Evolutionary conservation across 2,329 filamentous ascomycete species (phyloP).

Genomic region (Colletotrichum cuscutae): DNA sequence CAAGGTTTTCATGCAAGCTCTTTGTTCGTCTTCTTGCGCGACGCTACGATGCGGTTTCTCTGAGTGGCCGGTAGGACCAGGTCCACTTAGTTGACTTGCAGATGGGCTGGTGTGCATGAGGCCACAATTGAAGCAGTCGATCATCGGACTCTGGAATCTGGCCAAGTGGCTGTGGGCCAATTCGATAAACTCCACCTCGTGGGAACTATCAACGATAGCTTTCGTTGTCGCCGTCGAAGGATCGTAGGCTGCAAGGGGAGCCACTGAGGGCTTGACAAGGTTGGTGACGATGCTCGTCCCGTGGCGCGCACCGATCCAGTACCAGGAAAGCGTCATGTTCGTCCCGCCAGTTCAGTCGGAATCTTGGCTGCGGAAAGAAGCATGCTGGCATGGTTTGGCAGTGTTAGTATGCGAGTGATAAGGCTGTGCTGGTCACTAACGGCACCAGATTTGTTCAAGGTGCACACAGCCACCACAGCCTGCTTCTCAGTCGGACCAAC

Average conservation of each 20-base stretch:
- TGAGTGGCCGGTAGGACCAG: not conserved
- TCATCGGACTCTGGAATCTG: not conserved
- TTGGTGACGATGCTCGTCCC: not conserved
- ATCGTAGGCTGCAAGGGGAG: conserved; percentile 27
- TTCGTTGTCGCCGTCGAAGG: conserved; percentile 10
- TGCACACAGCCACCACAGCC: conserved; percentile 25
- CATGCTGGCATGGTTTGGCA: not conserved
- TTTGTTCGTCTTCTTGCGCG: not conserved
- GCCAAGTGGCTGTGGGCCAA: not conserved
- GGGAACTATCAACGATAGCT: conserved; percentile 13
- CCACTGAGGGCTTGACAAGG: conserved; percentile 14
- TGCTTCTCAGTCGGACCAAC: conserved; percentile 19
- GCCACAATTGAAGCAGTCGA: conserved; percentile 6
- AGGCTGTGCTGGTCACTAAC: conserved; percentile 27
- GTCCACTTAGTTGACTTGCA: conserved; percentile 19
- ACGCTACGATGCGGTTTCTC: not conserved
- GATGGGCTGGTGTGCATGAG: not conserved
- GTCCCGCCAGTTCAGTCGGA: conserved; percentile 4
- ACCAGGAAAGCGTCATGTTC: not conserved
- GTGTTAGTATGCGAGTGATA: conserved; percentile 7
- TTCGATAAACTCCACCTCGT: not conserved
- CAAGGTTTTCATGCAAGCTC: conserved; percentile 25
- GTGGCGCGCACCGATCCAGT: not conserved
- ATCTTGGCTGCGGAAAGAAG: not conserved
- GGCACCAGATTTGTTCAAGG: not conserved